Base-by-base conservation (phyloP, 1,284 basidiomycete genomes). In the Cutaneotrichosporon spelunceum region DNA sequence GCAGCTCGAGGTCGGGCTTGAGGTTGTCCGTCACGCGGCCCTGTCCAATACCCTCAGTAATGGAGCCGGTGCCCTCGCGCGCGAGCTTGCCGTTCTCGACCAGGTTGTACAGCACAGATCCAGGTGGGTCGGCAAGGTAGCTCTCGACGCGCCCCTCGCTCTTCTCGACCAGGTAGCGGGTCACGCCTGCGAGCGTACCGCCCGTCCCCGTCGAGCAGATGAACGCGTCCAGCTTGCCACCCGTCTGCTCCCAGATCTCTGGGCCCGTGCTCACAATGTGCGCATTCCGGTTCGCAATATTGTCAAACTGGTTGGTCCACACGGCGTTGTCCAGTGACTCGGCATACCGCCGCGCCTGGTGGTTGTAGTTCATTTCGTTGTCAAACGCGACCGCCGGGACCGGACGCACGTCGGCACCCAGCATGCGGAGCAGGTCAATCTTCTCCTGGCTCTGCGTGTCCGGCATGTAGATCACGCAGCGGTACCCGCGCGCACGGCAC, bases 221-320 rank as follows among this genome's bases (percentile, higher is more conserved):
- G 81, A 99, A 99, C 19, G 86, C 95, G 76, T 97, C 91, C 11
- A 98, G 68, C 33, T 85, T 81, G 2, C 91, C 91, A 47, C 82
- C 72, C 1, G 88, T 94, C 80, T 98, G 95, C 57, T 86, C 85
- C 93, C 93, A 97, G 63, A 99, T 94, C 80, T 99, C 96, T 0
- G 95, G 96, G 1, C 94, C 95, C 4, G 95, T 99, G 10, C 92
- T 87, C 57, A 84, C 78, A 77, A 96, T 95, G 78, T 99, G 95
- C 19, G 88, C 89, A 42, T 87, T 78, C 16, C 95, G 87, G 77
- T 99, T 99, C 16, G 91, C 90, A 11, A 83, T 86, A 79, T 97
- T 97, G 81, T 98, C 94, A 75, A 98, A 98, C 80, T 99, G 95
- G 81, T 99, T 89, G n/a, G 93, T 98, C 95, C 96, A 99, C 62